Base-by-base conservation (phyloP, 352 stramenopile genomes). In the Thalassiosira pacifica region DNA sequence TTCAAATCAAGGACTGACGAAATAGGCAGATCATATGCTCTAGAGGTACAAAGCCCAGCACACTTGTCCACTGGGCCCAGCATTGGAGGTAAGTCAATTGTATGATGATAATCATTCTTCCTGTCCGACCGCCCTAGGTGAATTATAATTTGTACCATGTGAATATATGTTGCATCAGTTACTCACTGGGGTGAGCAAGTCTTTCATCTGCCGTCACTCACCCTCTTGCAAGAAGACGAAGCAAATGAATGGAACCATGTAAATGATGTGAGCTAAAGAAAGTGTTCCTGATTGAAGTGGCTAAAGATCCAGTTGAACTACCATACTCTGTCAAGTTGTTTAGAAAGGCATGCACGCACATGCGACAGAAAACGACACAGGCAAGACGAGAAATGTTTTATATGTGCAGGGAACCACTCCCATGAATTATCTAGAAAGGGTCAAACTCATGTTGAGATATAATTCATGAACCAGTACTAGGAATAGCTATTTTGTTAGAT, bases 231-330 rank as follows among this genome's bases (percentile, higher is more conserved):
- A 24, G 45, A n/a, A 5, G 19, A 57, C 16, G 19, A 8, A 57
- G 45, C 45, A 57, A 57, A 57, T 57, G 5, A 57, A 57, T 5
- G 19, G 45, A 13, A 22, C 45, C 2, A 24, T 57, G 45, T 4
- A 57, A 57, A 57, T 57, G 45, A n/a, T 22, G 4, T 13, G 45
- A 59, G 99, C 87, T 32, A 98, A 97, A 69, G 96, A 98, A 92
- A 97, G n/a, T n/a, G n/a, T n/a, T 42, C 34, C 4, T 42, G 10
- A 42, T 11, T 42, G 34, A 42, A 42, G 10, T 42, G 34, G 10
- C 34, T 42, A 42, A 42, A 4, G 34, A 42, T 42, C 34, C 34
- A 42, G 34, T 42, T 42, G 34, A 42, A 4, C 34, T 42, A 42
- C 34, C 10, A 11, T 10, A 42, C 34, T 42, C 10, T 10, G 10